Conservation (phyloP, 164 flowering plant species). For the Echeveria elegans region DNA sequence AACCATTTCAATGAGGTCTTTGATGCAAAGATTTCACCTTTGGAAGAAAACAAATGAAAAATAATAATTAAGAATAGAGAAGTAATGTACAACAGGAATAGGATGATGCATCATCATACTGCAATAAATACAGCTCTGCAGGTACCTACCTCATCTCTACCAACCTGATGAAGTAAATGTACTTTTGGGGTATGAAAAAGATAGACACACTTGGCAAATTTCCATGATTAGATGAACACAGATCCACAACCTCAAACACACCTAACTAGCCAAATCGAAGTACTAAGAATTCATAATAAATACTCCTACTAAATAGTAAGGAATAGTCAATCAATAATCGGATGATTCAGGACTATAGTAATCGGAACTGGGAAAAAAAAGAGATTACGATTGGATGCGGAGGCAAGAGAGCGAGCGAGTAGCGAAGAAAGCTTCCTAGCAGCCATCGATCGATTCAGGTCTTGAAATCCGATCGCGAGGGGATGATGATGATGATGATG, state of each 20-base stretch:
- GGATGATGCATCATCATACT: too few species aligned
- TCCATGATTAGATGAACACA: neutral
- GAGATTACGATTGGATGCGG: constrained; percentile 12
- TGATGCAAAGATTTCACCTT: too few species aligned
- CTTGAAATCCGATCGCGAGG: too few species aligned
- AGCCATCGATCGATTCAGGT: too few species aligned
- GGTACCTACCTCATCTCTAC: neutral
- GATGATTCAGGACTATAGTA: neutral
- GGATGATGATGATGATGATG: too few species aligned
- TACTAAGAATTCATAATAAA: too few species aligned
- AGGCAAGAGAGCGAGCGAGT: constrained; percentile 24
- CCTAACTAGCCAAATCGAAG: neutral
- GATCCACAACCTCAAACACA: neutral
- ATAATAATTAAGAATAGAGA: neutral
- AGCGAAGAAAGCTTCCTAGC: constrained; percentile 21
- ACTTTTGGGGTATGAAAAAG: too few species aligned
- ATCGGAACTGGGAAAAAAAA: neutral
- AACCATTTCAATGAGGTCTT: too few species aligned
- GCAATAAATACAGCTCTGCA: neutral
- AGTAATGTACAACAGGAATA: neutral
- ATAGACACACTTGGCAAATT: neutral
- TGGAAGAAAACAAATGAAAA: neutral
- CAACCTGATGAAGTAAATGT: neutral
- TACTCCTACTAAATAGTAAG: too few species aligned
- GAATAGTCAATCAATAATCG: too few species aligned